Percentiles rank a stretch among this genome's conserved stretches.
Evolutionary conservation across 352 stramenopile genomes (phyloP).

Genomic region (Heterotrichella gracilis): DNA sequence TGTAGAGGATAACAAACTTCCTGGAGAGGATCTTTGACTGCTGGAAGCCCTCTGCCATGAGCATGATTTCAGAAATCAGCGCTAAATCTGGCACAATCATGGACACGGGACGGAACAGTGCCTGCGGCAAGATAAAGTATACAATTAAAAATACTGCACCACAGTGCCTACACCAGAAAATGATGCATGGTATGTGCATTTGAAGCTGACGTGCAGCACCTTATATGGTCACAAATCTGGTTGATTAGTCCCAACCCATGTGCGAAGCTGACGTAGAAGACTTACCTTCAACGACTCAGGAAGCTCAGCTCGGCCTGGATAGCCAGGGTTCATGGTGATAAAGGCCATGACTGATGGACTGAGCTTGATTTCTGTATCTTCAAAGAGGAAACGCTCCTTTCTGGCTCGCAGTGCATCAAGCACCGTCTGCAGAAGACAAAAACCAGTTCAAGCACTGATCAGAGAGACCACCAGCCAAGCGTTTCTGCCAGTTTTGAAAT

Average conservation of each 20-base stretch:
- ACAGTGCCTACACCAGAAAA: too few relatives aligned
- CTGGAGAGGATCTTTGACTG: slow-evolving; percentile 58
- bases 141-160: too few relatives aligned
- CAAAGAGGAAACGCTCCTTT: slow-evolving; percentile 20
- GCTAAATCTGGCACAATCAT: slow-evolving; percentile 74
- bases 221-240: too few relatives aligned
- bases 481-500: slow-evolving; percentile 49
- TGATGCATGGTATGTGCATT: too few relatives aligned
- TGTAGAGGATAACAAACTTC: slow-evolving; percentile 78
- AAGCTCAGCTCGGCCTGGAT: slow-evolving; percentile 78
- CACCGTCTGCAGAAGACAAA: too few relatives aligned
- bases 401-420: slow-evolving; percentile 40
- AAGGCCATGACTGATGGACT: slow-evolving; percentile 90
- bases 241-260: too few relatives aligned
- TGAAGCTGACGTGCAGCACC: too few relatives aligned
- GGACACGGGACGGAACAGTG: slow-evolving; percentile 67
- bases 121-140: too few relatives aligned
- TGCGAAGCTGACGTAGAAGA: slow-evolving; percentile 91
- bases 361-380: slow-evolving; percentile 40
- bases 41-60: slow-evolving; percentile 74
- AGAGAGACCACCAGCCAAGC: slow-evolving; percentile 57
- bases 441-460: too few relatives aligned
- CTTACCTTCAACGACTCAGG: slow-evolving; percentile 94
- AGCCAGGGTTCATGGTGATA: slow-evolving; percentile 99
- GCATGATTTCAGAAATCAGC: slow-evolving; percentile 80